phyloP scores from a whole-genome alignment of 192 early-diverging fungal genomes.

The Gonapodya sp. region DNA sequence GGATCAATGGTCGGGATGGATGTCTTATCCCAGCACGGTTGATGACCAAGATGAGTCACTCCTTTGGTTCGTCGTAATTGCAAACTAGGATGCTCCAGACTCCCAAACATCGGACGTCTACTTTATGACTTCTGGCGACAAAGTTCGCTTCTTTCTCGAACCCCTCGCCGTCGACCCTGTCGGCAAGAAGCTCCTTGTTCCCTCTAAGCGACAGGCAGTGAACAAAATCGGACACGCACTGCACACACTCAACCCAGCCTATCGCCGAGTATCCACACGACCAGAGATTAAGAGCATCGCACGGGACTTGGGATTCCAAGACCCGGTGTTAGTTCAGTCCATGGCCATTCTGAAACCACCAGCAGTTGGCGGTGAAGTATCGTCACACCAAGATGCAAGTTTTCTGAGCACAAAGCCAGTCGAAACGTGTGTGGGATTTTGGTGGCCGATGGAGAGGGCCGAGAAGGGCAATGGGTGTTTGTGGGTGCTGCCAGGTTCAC shows the following conservation, averaged over 20 bases:
- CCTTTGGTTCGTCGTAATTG: not conserved
- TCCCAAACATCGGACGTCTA: not conserved
- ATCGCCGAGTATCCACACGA: not conserved
- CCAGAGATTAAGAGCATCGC: not conserved
- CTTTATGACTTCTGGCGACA: slow-evolving; percentile 9
- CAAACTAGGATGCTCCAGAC: not conserved
- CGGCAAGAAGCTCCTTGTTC: not conserved
- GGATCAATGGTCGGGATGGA: no score
- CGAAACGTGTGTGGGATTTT: not conserved
- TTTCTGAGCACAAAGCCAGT: not conserved
- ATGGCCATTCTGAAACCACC: slow-evolving; percentile 12
- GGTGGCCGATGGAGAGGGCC: not conserved
- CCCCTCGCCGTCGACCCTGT: not conserved
- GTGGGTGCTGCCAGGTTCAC: not conserved
- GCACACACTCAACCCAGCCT: not conserved
- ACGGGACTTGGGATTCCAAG: not conserved
- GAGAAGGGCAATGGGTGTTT: not conserved
- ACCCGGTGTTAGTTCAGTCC: not conserved
- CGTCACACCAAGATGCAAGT: slow-evolving; percentile 3
- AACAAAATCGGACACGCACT: slow-evolving; percentile 11
- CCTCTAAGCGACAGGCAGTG: not conserved
- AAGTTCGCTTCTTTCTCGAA: slow-evolving; percentile 4
- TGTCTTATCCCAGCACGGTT: no score
- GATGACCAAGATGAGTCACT: no score
- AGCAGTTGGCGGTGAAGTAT: not conserved